These are phyloP conservation scores for Metschnikowia aberdeeniae DNA, from an alignment of 805 yeast species.

Conservation along the genomic window DNA sequence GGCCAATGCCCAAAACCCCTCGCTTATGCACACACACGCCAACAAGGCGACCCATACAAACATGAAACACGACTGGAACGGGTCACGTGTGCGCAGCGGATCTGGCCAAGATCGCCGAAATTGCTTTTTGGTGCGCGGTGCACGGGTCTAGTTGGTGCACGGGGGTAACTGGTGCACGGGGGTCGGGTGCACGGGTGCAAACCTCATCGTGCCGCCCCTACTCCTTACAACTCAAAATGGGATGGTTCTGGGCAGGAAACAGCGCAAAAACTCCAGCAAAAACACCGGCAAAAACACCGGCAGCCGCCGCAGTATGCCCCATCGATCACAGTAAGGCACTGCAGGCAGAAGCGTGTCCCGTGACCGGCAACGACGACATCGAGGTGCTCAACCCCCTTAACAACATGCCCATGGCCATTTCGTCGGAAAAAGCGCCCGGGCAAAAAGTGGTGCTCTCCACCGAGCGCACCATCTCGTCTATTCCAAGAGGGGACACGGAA, in stretches of 20 bases:
- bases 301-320: slow-evolving; percentile 16
- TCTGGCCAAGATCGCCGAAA: too few relatives aligned
- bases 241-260: slow-evolving; percentile 82
- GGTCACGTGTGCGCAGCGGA: too few relatives aligned
- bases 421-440: slow-evolving; percentile 68
- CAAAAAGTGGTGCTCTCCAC: slow-evolving; percentile 78
- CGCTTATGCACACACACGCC: too few relatives aligned
- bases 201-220: neutral
- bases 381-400: slow-evolving; percentile 70
- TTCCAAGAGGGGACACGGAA: slow-evolving; percentile 72
- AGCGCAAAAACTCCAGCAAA: neutral
- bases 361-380: slow-evolving; percentile 15
- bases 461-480: slow-evolving; percentile 75
- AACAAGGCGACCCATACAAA: too few relatives aligned
- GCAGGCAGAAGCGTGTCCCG: slow-evolving; percentile 17
- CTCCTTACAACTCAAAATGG: slow-evolving; percentile 46
- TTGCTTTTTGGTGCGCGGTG: neutral
- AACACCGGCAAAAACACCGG: neutral
- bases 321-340: slow-evolving; percentile 10
- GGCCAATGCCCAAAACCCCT: too few relatives aligned
- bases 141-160: slow-evolving; percentile 3
- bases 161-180: neutral
- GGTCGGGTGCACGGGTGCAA: neutral
- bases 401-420: slow-evolving; percentile 78
- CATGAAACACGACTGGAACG: too few relatives aligned